Evolutionary conservation across 306 rosid species (phyloP), one percentile per base, ranked within the genome.

Genomic region (Chamaecrista fasciculata): DNA sequence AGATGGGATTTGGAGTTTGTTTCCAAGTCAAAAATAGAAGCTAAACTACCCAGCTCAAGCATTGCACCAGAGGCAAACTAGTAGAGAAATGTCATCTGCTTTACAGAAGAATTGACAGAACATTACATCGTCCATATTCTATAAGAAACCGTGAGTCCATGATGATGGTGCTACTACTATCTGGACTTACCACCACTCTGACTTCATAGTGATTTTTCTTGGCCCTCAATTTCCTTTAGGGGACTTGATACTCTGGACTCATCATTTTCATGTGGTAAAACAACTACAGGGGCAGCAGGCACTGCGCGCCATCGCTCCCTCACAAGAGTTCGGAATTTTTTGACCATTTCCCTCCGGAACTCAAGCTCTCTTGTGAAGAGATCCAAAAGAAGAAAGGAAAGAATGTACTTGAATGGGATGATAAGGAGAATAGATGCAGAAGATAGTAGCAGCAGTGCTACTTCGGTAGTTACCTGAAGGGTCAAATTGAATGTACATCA

Each of bases 231-330:
- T 82, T 63, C 79, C 80, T 80, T 86, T 24, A 33, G 34, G 55
- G 77, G 71, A 26, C 79, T 69, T 76, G 83, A 71, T 62, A 88
- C 53, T 55, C 44, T 70, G 42, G 83, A 70, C 51, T 75, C 87
- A 28, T 76, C 71, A 63, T 76, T 76, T 80, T 87, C 89, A 71
- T 75, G 88, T 26, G 98, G 98, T 66, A 94, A 79, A 67, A 94
- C 89, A 36, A 87, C 83, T 31, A 94, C 97, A 7, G 98, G 96
- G 26, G 97, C 80, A 50, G 96, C 97, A 52, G 98, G 98, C 72
- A 94, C 94, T 1, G 86, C 71, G 59, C 78, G 87, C 98, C 98
- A 94, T n/a, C 92, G 90, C 67, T 86, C 97, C 78, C 85, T 90
- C 72, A 94, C 14, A 24, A 90, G 0, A 20, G 16, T 82, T n/a